Base-by-base conservation (phyloP, 108 stramenopile genomes). In the Nitzschia putrida region DNA sequence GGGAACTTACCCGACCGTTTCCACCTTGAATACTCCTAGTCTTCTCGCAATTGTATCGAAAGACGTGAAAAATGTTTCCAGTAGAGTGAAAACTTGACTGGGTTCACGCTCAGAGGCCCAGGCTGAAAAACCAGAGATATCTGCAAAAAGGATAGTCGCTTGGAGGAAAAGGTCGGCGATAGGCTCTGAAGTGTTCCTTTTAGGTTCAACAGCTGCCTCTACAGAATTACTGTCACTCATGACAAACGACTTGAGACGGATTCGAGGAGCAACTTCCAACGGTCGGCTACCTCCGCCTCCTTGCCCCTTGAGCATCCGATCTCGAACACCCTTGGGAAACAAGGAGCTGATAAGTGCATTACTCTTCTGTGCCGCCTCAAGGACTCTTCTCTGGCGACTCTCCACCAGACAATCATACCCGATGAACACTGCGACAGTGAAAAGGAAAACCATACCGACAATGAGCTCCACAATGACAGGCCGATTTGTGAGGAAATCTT, bases 401-500 rank as follows among this genome's bases (percentile, higher is more conserved):
- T 69, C 53, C 18, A 76, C 69, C 38, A 70, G n/a, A 13, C n/a
- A 54, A 40, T 76, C 75, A 23, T 76, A 76, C 14, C 38, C 57
- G 9, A 76, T 12, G 54, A 76, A 76, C 13, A 67, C 61, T 6
- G 57, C 8, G 0, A 66, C 41, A 9, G 75, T 76, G 43, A 69
- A 69, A 6, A 70, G 22, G 40, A 88, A 88, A 0, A 88, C 85
- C 6, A 80, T 42, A 0, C 72, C 78, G 10, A 69, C 74, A 0
- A 66, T 66, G 0, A 20, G 53, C 0, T 85, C 74, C 38, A 79
- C 75, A 14, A 86, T 66, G 0, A 60, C 59, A 8, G 88, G 78
- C 20, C 53, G 41, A 39, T 84, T 71, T 2, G 65, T 66, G 2
- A 39, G 21, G 26, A 37, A 66, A 18, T 53, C 7, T 20, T 52